These are phyloP conservation scores for Lipomyces lipofer DNA, from an alignment of 805 yeast species.

Conservation along the genomic window DNA sequence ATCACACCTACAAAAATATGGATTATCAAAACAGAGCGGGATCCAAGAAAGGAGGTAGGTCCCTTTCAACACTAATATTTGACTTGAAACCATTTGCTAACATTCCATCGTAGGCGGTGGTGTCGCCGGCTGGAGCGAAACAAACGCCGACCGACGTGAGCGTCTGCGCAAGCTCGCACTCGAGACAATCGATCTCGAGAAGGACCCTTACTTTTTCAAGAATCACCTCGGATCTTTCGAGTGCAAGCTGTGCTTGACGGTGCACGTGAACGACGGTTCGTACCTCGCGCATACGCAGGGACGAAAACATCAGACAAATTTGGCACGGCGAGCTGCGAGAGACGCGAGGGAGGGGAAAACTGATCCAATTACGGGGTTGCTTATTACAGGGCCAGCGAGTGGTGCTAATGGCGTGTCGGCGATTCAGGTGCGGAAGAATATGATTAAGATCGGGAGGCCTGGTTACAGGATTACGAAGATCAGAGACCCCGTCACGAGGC, in stretches of 20 bases:
- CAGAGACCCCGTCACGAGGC: constrained; percentile 57
- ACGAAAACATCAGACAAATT: constrained; percentile 71
- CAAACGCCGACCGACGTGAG: constrained; percentile 66
- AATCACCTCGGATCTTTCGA: constrained; percentile 84
- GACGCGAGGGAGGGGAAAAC: constrained; percentile 31
- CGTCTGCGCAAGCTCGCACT: constrained; percentile 64
- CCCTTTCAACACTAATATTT: neutral
- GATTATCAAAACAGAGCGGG: constrained; percentile 89
- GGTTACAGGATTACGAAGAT: constrained; percentile 66
- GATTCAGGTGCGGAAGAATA: constrained; percentile 48
- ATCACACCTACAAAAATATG: too few species aligned
- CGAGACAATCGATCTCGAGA: constrained; percentile 45
- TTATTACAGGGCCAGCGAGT: constrained; percentile 8
- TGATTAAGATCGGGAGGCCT: constrained; percentile 72
- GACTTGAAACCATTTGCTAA: neutral
- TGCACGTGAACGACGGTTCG: constrained; percentile 76
- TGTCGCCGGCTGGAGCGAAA: constrained; percentile 70
- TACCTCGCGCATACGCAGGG: constrained; percentile 85
- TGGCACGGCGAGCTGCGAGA: constrained; percentile 56
- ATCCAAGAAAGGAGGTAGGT: constrained; percentile 68
- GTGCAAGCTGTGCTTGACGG: constrained; percentile 79
- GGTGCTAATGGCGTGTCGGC: constrained; percentile 39
- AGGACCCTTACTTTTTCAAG: constrained; percentile 80
- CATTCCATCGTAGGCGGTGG: constrained; percentile 60
- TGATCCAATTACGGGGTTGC: constrained; percentile 20